Base-by-base conservation (phyloP, 768 basidiomycete genomes). In the Hydnomerulius pinastri region DNA sequence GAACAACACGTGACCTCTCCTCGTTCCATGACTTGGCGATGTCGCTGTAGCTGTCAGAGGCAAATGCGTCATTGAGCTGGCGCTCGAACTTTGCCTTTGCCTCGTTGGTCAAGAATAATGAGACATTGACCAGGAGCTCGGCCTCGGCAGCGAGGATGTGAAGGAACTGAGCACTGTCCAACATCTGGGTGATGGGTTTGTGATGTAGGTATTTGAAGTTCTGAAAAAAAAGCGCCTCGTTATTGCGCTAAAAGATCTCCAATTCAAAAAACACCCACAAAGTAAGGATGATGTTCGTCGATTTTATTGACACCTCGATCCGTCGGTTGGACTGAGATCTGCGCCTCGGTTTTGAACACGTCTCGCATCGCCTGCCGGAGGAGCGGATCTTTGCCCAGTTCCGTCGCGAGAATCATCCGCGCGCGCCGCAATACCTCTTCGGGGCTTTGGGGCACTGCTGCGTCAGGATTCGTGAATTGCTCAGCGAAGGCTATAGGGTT, bases 171-270 rank as follows among this genome's bases (percentile, higher is more conserved):
- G 90, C 74, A 1, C 79, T 74, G 33, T 84, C 77, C 32, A 84
- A 59, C 82, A 96, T 86, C 4, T 84, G 78, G 24, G 66, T 65
- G 25, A 92, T 78, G 21, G 82, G 83, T 62, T 97, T 98, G 53
- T 87, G 78, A 23, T 78, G 73, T 24, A 98, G 78, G 71, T 98
- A 98, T 76, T 98, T 98, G 81, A 98, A 98, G 60, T 83, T 86
- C 96, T 99, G 29, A 35, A 35, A 40, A 28, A 35, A 2, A 30
- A 40, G 36, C 5, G 3, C 17, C 41, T 33, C 23, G 32, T 66
- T 28, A 56, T 51, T 17, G 36, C 5, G 23, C 37, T 24, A 23
- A 9, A 21, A 43, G 32, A 46, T 23, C 27, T 35, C 40, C 1
- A 11, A 45, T 41, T 21, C 40, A 11, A 24, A 11, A 24, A 37